phyloP scores from a whole-genome alignment of 257 asterid species.

The Fraxinus pennsylvanica region DNA sequence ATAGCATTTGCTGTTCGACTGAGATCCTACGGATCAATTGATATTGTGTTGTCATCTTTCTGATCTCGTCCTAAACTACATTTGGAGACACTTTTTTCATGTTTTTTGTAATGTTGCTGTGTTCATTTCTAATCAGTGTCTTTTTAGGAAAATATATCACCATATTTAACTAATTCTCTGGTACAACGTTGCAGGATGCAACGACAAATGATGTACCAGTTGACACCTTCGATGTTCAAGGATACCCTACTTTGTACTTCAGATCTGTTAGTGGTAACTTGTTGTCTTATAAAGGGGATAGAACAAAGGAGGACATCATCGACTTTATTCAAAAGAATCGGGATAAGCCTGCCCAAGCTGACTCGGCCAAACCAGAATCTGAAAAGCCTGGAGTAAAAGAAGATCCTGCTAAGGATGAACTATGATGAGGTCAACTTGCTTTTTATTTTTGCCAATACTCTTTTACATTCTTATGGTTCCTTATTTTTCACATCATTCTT shows the following conservation, averaged over 20 bases:
- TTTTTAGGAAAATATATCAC: background rate
- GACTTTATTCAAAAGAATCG: constrained; percentile 52
- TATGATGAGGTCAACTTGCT: constrained; percentile 40
- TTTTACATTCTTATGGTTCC: background rate
- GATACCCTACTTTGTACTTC: constrained; percentile 79
- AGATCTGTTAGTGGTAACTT: constrained; percentile 62
- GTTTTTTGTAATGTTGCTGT: background rate
- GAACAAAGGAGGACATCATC: constrained; percentile 71
- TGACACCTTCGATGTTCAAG: constrained; percentile 59
- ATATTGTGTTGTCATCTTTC: background rate
- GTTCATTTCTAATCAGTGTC: background rate
- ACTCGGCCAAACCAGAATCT: constrained; percentile 31
- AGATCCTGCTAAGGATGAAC: constrained; percentile 61
- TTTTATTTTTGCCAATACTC: background rate
- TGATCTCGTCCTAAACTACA: background rate
- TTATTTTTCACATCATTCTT: background rate
- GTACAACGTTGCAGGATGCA: constrained; percentile 53
- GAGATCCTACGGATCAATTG: background rate
- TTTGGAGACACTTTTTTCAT: background rate
- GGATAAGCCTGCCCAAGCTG: constrained; percentile 42
- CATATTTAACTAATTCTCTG: background rate
- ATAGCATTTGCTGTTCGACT: background rate
- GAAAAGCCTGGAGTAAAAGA: constrained; percentile 29
- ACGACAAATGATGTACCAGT: constrained; percentile 72
- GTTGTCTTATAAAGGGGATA: constrained; percentile 51